Percentiles rank a stretch among this genome's conserved stretches.
Conservation (phyloP, 208 protist species). For the Hexamita inflata region DNA sequence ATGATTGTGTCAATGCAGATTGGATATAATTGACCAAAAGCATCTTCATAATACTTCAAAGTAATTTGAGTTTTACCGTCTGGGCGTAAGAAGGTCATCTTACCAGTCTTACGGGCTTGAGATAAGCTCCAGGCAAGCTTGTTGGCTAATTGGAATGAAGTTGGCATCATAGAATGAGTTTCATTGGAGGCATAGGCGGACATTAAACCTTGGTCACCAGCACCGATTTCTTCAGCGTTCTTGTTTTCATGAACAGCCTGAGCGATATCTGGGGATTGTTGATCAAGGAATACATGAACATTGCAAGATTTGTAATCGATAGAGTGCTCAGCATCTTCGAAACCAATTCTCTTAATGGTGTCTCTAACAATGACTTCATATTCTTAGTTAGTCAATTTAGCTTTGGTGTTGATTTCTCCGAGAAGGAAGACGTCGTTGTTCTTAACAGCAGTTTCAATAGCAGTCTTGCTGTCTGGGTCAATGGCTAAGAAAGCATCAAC, state of each 20-base stretch:
- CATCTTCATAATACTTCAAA: slow-evolving; percentile 83
- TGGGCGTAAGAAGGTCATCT: slow-evolving; percentile 76
- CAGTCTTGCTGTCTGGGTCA: slow-evolving; percentile 88
- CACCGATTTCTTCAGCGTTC: slow-evolving; percentile 78
- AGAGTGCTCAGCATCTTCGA: slow-evolving; percentile 65
- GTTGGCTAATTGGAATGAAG: slow-evolving; percentile 81
- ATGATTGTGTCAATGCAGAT: slow-evolving; percentile 85
- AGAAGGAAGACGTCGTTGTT: slow-evolving; percentile 95
- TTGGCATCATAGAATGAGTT: slow-evolving; percentile 85
- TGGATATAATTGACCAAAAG: slow-evolving; percentile 62
- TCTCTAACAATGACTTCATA: slow-evolving; percentile 87
- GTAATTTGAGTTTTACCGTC: slow-evolving; percentile 96
- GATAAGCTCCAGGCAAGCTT: slow-evolving; percentile 58
- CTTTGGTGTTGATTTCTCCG: slow-evolving; percentile 95
- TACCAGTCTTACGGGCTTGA: slow-evolving; percentile 66
- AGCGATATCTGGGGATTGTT: slow-evolving; percentile 93
- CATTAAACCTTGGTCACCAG: slow-evolving; percentile 98
- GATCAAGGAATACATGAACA: neutral
- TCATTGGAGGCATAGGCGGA: slow-evolving; percentile 98
- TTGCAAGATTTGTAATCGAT: slow-evolving; percentile 42
- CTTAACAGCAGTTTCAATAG: slow-evolving; percentile 91
- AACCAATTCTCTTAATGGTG: slow-evolving; percentile 88
- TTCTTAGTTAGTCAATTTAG: slow-evolving; percentile 80
- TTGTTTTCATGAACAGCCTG: slow-evolving; percentile 89
- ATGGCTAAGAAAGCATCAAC: slow-evolving; percentile 88